Percentiles rank a stretch among this genome's conserved stretches.
phyloP scores from a whole-genome alignment of 306 rosid genomes.

The Lathyrus tuberosus region DNA sequence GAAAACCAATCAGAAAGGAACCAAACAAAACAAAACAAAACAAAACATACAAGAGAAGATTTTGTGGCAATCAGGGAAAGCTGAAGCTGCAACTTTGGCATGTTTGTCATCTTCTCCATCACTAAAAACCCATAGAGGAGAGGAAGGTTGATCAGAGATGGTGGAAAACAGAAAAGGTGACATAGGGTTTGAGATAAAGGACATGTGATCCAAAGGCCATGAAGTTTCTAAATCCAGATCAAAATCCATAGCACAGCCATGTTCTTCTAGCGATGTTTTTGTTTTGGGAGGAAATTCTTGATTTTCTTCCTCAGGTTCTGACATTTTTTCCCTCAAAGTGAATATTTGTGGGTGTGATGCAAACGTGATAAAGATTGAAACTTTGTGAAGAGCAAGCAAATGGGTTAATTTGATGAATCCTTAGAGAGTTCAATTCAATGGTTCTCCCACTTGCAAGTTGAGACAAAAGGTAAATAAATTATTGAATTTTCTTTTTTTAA shows the following conservation, averaged over 20 bases:
- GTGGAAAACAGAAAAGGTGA: conserved; percentile 63
- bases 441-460: conserved; percentile 45
- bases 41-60: conserved; percentile 59
- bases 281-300: conserved; percentile 47
- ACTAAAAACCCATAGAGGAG: conserved; percentile 73
- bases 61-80: conserved; percentile 48
- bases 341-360: conserved; percentile 9
- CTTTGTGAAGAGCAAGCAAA: conserved; percentile 18
- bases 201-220: conserved; percentile 80
- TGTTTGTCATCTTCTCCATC: conserved; percentile 53
- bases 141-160: conserved; percentile 57
- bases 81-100: conserved; percentile 41
- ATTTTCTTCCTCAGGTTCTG: conserved; percentile 62
- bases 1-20: conserved; percentile 12
- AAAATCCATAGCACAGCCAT: conserved; percentile 61
- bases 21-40: conserved; percentile 48
- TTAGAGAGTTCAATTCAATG: conserved; percentile 23
- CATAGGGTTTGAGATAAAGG: conserved; percentile 57
- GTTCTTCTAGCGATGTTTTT: conserved; percentile 28
- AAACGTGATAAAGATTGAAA: conserved; percentile 31
- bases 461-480: conserved; percentile 40
- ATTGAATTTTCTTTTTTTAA: neutral
- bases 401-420: conserved; percentile 34
- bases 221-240: conserved; percentile 68
- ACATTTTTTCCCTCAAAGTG: conserved; percentile 47